Base-by-base conservation (phyloP, 129 eudicot genomes). In the Saussurea involucrata region DNA sequence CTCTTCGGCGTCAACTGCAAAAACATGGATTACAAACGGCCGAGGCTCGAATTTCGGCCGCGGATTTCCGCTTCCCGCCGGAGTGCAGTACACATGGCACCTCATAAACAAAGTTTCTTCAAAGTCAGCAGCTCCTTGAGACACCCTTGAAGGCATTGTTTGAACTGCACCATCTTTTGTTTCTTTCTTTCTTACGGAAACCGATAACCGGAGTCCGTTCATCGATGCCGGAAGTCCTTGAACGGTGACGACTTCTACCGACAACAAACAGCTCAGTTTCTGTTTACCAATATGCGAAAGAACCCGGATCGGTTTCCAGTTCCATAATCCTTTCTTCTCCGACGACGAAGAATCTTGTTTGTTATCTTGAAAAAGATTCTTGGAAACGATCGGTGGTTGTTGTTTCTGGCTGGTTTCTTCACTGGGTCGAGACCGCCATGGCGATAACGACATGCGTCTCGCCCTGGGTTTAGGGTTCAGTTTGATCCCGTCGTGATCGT, bases 61-160 rank as follows among this genome's bases (percentile, higher is more conserved):
- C 0, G 79, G 61, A 0, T 83, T 82, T 1, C 86, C 93, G 49
- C 86, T 76, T 0, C 85, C 87, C 0, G 90, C 88, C 0, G 90
- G 89, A 2, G 83, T 66, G 78, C 83, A 88, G 78, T 95, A 95
- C 44, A 95, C 99, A 72, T 95, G 90, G 60, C 97, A 89, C 88
- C 92, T 85, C 8, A 91, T 34, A 34, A 95, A 95, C 12, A 95
- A 65, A 1, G 96, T 95, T 81, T 95, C 99, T 67, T 95, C 97
- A 65, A 95, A 95, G 77, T 95, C 99, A 17, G 99, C 97, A 25
- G 96, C 97, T 18, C 94, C 96, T 25, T 95, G 94, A 11, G 97
- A 86, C 33, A 95, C 99, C 70, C 99, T 85, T 6, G 99, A 91
- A 8, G 99, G 99, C 99, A 95, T 95, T 1, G 99, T 95, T 67